These are phyloP conservation scores for Dothistroma septosporum DNA, from an alignment of 2,329 filamentous ascomycete genomes.

Conservation along the genomic window DNA sequence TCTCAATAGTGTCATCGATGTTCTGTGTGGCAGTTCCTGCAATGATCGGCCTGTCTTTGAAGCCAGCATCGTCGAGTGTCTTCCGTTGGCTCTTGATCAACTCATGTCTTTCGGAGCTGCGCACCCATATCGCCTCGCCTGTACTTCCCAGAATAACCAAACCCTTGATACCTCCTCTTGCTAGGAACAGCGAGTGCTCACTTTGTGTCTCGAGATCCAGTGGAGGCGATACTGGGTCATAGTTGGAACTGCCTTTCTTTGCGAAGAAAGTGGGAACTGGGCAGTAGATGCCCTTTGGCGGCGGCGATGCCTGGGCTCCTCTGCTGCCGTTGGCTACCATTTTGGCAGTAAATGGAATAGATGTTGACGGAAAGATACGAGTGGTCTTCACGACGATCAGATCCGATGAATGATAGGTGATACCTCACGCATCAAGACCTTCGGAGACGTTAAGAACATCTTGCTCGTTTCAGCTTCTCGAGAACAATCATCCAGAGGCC, in stretches of 20 bases:
- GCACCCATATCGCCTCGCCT: slow-evolving; percentile 61
- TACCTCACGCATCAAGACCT: background rate
- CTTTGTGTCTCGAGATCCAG: slow-evolving; percentile 58
- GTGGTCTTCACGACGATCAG: background rate
- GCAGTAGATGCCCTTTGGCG: slow-evolving; percentile 54
- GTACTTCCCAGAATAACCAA: slow-evolving; percentile 62
- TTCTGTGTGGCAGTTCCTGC: slow-evolving; percentile 60
- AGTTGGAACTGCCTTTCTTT: slow-evolving; percentile 41
- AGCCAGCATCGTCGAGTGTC: slow-evolving; percentile 54
- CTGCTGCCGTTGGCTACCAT: slow-evolving; percentile 16
- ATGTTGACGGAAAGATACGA: background rate
- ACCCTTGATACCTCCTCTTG: slow-evolving; percentile 56
- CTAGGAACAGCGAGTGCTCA: slow-evolving; percentile 57
- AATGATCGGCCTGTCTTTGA: slow-evolving; percentile 57
- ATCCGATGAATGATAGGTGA: background rate
- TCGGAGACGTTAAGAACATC: background rate
- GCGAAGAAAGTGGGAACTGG: slow-evolving; percentile 64
- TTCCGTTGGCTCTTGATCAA: slow-evolving; percentile 55
- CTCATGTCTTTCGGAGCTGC: slow-evolving; percentile 53
- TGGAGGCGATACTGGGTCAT: slow-evolving; percentile 46
- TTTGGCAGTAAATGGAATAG: background rate
- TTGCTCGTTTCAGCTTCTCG: background rate
- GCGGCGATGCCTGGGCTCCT: slow-evolving; percentile 36
- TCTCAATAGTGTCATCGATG: slow-evolving; percentile 58
- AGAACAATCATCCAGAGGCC: background rate